A percentile compares a stretch with the other conserved stretches of the same genome.
Conservation (phyloP, 1,139 yeast genomes). For the Blastobotrys buckinghamii region DNA sequence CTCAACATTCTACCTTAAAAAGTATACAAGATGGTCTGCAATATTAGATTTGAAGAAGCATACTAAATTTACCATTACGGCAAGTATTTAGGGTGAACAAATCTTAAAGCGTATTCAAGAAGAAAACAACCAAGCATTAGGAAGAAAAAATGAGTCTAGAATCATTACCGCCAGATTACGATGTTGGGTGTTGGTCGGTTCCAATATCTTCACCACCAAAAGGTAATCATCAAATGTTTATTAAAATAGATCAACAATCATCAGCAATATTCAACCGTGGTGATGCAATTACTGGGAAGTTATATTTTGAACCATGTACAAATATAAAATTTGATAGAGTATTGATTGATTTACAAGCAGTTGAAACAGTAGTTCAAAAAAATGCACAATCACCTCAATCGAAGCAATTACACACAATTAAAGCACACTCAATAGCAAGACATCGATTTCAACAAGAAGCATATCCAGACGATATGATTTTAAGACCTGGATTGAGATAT, state of each 20-base stretch:
- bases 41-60: too few relatives aligned
- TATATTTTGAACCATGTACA: conserved; percentile 5
- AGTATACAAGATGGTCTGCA: too few relatives aligned
- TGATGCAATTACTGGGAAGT: conserved; percentile 12
- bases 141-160: not conserved
- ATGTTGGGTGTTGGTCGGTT: conserved; percentile 1
- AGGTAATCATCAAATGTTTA: not conserved
- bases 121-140: too few relatives aligned
- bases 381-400: not conserved
- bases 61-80: too few relatives aligned
- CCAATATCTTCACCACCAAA: not conserved
- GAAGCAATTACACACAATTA: not conserved
- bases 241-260: conserved; percentile 8
- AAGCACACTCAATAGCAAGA: conserved; percentile 14
- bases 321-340: conserved; percentile 10
- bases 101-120: too few relatives aligned
- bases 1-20: too few relatives aligned
- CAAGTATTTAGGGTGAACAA: too few relatives aligned
- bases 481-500: conserved; percentile 18
- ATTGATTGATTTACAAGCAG: conserved; percentile 11
- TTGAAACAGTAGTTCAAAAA: conserved; percentile 6
- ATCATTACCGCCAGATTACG: conserved; percentile 5
- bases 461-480: conserved; percentile 16
- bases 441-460: conserved; percentile 16
- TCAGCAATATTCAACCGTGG: conserved; percentile 9